phyloP scores from a whole-genome alignment of 176 grass and related monocot genomes.

The Saccharum spontaneum region DNA sequence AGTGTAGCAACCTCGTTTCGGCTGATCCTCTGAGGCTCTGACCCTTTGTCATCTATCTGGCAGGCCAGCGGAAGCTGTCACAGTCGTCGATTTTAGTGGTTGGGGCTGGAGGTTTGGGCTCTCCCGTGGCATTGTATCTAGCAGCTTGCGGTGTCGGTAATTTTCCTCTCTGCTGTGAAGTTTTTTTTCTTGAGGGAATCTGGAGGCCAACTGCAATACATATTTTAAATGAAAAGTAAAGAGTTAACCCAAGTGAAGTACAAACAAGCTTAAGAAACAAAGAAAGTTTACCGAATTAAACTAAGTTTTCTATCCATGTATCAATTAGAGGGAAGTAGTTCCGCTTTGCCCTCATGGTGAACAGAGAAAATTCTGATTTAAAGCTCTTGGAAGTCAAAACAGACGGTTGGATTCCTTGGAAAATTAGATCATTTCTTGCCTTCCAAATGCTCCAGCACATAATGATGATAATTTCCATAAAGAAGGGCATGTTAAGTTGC shows the following conservation, averaged over 20 bases:
- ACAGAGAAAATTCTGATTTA: neutral
- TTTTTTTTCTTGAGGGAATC: neutral
- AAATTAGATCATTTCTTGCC: neutral
- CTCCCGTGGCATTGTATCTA: constrained; percentile 80
- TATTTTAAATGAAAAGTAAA: neutral
- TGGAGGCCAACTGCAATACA: neutral
- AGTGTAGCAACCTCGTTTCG: neutral
- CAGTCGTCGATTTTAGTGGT: constrained; percentile 81
- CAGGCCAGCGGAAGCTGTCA: constrained; percentile 74
- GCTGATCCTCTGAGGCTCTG: neutral
- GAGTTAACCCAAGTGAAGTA: neutral
- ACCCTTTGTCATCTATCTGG: neutral
- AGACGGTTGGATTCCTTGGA: neutral
- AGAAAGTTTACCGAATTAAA: neutral
- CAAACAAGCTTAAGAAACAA: neutral
- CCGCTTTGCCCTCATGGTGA: neutral
- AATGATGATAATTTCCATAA: neutral
- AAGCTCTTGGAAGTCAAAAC: neutral
- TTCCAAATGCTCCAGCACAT: neutral
- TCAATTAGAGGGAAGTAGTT: neutral
- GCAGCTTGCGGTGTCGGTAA: constrained; percentile 90
- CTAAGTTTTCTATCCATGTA: neutral
- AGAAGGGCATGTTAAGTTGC: neutral
- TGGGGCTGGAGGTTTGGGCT: constrained; percentile 87
- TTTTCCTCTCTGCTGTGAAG: constrained; percentile 4